phyloP scores from a whole-genome alignment of 2,329 filamentous ascomycete genomes.

The Colletotrichum tofieldiae region DNA sequence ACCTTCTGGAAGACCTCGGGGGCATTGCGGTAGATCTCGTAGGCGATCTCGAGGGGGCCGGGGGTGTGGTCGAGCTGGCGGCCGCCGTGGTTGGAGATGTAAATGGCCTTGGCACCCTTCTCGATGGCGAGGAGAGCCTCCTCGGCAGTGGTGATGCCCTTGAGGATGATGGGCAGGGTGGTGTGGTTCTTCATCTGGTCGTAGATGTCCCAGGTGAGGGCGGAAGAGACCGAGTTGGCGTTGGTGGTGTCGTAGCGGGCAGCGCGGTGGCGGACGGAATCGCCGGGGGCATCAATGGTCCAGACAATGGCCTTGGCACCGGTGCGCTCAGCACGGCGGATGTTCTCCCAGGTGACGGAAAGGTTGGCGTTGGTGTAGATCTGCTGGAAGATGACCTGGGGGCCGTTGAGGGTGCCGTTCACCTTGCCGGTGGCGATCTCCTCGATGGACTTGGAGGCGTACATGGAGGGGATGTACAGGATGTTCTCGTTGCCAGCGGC shows the following conservation, averaged over 20 bases:
- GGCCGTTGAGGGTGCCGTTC: slow-evolving; percentile 47
- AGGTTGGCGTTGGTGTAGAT: slow-evolving; percentile 50
- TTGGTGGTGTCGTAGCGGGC: slow-evolving; percentile 46
- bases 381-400: slow-evolving; percentile 54
- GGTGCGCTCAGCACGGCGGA: slow-evolving; percentile 52
- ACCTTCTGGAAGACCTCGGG: slow-evolving; percentile 55
- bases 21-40: slow-evolving; percentile 53
- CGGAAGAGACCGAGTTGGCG: slow-evolving; percentile 43
- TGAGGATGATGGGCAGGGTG: slow-evolving; percentile 55
- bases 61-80: slow-evolving; percentile 59
- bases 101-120: slow-evolving; percentile 54
- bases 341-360: slow-evolving; percentile 51
- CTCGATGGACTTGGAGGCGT: slow-evolving; percentile 54
- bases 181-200: slow-evolving; percentile 51
- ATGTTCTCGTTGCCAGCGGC: slow-evolving; percentile 62
- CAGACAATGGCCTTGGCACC: slow-evolving; percentile 57
- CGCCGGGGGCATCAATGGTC: slow-evolving; percentile 53
- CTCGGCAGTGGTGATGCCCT: slow-evolving; percentile 57
- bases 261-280: slow-evolving; percentile 45
- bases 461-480: slow-evolving; percentile 59
- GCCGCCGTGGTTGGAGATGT: slow-evolving; percentile 59
- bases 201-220: slow-evolving; percentile 47
- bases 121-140: slow-evolving; percentile 54
- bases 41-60: slow-evolving; percentile 51
- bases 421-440: slow-evolving; percentile 51